Evolutionary conservation across 1,284 basidiomycete genomes (phyloP).

Genomic region (Papiliotrema laurentii): DNA sequence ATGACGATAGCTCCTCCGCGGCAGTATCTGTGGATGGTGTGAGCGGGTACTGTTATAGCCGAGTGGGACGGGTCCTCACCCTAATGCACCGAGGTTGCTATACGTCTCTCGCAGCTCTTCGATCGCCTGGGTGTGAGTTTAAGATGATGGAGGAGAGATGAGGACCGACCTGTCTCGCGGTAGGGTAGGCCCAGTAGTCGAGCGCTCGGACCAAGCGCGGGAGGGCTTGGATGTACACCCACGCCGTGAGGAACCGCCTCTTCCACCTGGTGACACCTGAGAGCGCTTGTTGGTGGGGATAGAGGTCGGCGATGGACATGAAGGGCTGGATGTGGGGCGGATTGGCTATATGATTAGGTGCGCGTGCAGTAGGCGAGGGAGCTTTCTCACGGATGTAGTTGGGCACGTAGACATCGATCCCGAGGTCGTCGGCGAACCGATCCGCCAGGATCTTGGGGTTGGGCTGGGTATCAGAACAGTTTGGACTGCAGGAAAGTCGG

Average conservation of each 20-base stretch:
- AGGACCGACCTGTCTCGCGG: constrained; percentile 9
- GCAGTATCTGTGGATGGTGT: constrained; percentile 56
- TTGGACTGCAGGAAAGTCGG: not conserved
- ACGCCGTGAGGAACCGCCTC: constrained; percentile 4
- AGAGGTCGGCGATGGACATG: constrained; percentile 14
- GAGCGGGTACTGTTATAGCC: no score
- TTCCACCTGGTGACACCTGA: constrained; percentile 8
- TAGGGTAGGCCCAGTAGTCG: constrained; percentile 1
- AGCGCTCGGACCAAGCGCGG: constrained; percentile 9
- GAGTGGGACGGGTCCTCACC: no score
- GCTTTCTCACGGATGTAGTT: constrained; percentile 31
- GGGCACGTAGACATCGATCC: constrained; percentile 59
- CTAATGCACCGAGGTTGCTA: constrained; percentile 58
- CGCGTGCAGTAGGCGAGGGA: not conserved
- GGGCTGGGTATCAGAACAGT: constrained; percentile 13
- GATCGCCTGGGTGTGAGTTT: constrained; percentile 12
- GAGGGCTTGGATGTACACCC: constrained; percentile 7
- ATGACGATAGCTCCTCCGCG: constrained; percentile 53
- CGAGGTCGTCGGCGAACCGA: constrained; percentile 53
- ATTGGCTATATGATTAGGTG: constrained; percentile 13
- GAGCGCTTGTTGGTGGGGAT: constrained; percentile 17
- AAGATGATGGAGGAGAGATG: not conserved
- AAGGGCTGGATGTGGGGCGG: constrained; percentile 14
- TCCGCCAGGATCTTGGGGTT: constrained; percentile 65
- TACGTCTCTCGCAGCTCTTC: constrained; percentile 53